phyloP scores from a whole-genome alignment of 257 asterid species.

The Solanum clarkiae region DNA sequence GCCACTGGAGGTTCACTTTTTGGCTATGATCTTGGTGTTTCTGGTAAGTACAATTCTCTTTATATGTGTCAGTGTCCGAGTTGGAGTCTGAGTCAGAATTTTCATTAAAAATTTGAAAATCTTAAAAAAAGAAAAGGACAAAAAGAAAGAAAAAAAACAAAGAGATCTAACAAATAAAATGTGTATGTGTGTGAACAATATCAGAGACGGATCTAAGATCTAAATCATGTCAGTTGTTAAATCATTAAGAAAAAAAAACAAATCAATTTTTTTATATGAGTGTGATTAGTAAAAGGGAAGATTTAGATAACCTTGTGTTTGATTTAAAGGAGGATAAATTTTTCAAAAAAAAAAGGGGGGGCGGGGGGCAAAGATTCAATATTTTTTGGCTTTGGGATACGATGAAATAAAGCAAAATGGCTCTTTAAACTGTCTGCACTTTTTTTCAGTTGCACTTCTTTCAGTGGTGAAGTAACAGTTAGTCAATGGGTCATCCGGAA shows the following conservation, averaged over 20 bases:
- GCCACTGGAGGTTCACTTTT: constrained; percentile 74
- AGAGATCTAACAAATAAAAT: background rate
- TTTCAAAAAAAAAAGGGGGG: too few species aligned
- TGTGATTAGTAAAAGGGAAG: background rate
- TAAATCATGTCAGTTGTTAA: background rate
- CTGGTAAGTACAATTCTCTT: constrained; percentile 24
- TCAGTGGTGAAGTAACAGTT: too few species aligned
- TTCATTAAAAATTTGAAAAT: background rate
- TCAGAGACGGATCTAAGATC: background rate
- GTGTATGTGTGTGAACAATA: background rate
- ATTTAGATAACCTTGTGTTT: background rate
- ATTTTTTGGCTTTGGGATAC: too few species aligned
- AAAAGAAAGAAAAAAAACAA: background rate
- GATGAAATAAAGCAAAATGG: too few species aligned
- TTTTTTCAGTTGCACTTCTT: too few species aligned
- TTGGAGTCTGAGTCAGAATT: background rate
- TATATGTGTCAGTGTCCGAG: background rate
- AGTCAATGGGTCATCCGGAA: too few species aligned
- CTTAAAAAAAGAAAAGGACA: background rate
- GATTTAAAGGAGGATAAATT: background rate
- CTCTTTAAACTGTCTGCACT: too few species aligned
- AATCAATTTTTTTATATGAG: background rate
- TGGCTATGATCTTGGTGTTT: constrained; percentile 86
- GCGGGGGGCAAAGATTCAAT: too few species aligned
- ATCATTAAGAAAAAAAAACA: background rate